phyloP scores from a whole-genome alignment of 2,329 filamentous ascomycete species.

The Diaporthe vaccinii region DNA sequence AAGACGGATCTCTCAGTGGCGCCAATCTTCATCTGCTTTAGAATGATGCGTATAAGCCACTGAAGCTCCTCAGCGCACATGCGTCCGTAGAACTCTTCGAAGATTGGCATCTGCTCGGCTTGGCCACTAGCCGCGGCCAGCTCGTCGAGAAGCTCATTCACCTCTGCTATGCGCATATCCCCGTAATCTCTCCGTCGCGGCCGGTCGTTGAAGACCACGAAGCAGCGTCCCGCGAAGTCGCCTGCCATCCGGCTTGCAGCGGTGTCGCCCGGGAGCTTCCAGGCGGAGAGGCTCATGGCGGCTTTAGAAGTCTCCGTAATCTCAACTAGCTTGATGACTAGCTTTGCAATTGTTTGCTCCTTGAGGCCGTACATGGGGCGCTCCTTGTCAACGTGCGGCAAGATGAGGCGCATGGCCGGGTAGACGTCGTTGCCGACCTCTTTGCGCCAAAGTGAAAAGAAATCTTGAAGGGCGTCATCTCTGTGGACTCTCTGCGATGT shows the following conservation, averaged over 20 bases:
- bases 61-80: constrained; percentile 96
- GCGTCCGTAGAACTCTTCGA: constrained; percentile 85
- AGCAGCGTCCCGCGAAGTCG: constrained; percentile 92
- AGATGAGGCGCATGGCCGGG: constrained; percentile 89
- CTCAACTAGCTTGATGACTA: constrained; percentile 92
- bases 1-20: constrained; percentile 92
- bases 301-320: constrained; percentile 93
- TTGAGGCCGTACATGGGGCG: constrained; percentile 94
- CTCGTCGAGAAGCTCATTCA: constrained; percentile 87
- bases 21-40: constrained; percentile 80
- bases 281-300: constrained; percentile 86
- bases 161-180: constrained; percentile 87
- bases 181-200: constrained; percentile 81
- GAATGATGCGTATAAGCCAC: constrained; percentile 94
- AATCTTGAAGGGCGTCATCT: constrained; percentile 84
- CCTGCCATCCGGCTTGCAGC: constrained; percentile 78
- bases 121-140: constrained; percentile 83
- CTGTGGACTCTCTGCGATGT: constrained; percentile 83
- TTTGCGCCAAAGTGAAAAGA: constrained; percentile 87
- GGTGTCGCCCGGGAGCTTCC: constrained; percentile 87
- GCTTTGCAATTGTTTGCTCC: constrained; percentile 89
- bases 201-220: constrained; percentile 86
- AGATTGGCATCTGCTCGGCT: constrained; percentile 84
- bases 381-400: constrained; percentile 93
- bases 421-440: constrained; percentile 95